phyloP scores from a whole-genome alignment of 495 filamentous ascomycete species.

The Hyphodiscus hymeniophilus region DNA sequence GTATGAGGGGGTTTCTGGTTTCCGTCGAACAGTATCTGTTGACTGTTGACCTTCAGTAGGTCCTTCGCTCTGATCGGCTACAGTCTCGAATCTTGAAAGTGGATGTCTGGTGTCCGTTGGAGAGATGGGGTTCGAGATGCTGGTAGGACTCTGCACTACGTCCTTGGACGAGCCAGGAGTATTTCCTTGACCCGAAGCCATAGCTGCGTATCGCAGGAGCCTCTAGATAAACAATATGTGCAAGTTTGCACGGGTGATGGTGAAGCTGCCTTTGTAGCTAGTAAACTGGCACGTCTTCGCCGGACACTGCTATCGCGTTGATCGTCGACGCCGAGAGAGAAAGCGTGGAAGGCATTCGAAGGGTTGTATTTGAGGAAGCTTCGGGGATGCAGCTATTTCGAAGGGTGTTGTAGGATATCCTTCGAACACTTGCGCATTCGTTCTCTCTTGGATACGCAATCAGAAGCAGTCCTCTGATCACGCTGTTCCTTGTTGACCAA shows the following conservation, averaged over 20 bases:
- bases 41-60: conserved; percentile 33
- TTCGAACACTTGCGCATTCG: no score
- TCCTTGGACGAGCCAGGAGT: conserved; percentile 4
- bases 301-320: not conserved
- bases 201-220: not conserved
- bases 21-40: conserved; percentile 39
- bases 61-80: conserved; percentile 16
- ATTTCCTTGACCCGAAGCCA: conserved; percentile 16
- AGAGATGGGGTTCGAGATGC: conserved; percentile 22
- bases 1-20: conserved; percentile 31
- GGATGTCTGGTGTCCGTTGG: conserved; percentile 23
- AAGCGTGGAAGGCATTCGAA: conserved; percentile 9
- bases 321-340: not conserved
- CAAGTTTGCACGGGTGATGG: no score
- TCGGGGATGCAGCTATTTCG: no score
- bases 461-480: no score
- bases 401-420: no score
- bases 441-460: no score
- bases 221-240: no score
- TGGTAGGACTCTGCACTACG: conserved; percentile 1
- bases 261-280: not conserved
- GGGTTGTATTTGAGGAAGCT: not conserved
- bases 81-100: conserved; percentile 23
- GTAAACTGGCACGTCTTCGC: no score
- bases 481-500: no score